Evolutionary conservation across 352 stramenopile species (phyloP), one percentile per base, ranked within the genome.

Genomic region (Globisporangium mamillatum): DNA sequence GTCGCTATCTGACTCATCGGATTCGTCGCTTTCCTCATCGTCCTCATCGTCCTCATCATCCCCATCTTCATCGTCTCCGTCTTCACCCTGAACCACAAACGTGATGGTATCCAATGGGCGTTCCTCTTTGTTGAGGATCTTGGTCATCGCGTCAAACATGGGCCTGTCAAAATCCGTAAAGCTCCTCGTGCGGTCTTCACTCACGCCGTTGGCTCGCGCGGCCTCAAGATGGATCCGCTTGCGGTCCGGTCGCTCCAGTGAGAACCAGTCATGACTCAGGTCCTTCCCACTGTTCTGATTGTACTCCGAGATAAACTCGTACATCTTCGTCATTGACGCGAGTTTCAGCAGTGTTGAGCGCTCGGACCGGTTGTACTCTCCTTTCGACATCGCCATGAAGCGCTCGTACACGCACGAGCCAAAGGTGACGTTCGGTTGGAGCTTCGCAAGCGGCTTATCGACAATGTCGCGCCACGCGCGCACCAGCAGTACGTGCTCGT

Each of bases 381-480:
- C 56, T 8, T 60, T 38, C 7, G 44, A 27, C 12, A 69, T 25
- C 29, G 44, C 14, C n/a, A 64, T 24, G 41, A 64, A 69, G 12
- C 56, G 64, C 46, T 69, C 55, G 46, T 64, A 69, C 9, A 69
- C 14, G 10, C 64, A 64, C 56, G 29, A n/a, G 18, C 46, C 57
- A 12, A 64, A 24, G 41, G 29, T 54, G 20, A n/a, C 44, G 16
- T 50, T 59, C 24, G 56, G 55, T 4, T n/a, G 44, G 1, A 58
- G 44, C 14, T 27, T n/a, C 4, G 7, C 12, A 22, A 29, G 32
- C n/a, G 63, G 54, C 4, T 10, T 41, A 10, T 63, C 53, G 4
- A 62, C 52, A 7, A 68, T 44, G 20, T 69, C 64, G 18, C 56
- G 56, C 64, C 64, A 69, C 41, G 64, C 64, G 6, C 44, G 55